Evolutionary conservation across 305 asterid species (phyloP).

Genomic region (Coffea humblotiana): DNA sequence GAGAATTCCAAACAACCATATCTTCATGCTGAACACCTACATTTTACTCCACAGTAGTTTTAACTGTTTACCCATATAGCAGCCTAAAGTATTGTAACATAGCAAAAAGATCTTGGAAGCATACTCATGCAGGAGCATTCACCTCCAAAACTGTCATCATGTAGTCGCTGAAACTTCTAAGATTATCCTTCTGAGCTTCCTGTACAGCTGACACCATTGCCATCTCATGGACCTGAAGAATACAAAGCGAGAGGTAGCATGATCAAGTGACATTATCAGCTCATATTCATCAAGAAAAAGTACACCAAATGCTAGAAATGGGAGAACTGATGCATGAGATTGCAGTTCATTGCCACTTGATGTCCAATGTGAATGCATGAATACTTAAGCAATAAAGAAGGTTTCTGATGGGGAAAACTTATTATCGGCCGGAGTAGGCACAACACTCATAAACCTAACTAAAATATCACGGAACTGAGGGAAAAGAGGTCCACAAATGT

Average conservation of each 20-base stretch:
- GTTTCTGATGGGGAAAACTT: neutral
- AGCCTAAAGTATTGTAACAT: too few relatives aligned
- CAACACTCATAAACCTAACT: neutral
- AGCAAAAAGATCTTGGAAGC: neutral
- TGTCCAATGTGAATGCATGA: neutral
- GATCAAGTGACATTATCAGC: neutral
- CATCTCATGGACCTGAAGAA: constrained; percentile 91
- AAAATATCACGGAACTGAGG: neutral
- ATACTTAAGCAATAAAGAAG: neutral
- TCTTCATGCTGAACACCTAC: neutral
- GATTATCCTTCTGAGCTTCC: constrained; percentile 95
- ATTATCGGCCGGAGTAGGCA: neutral
- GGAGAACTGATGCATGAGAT: neutral
- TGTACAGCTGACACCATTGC: constrained; percentile 95
- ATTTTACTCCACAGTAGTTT: neutral
- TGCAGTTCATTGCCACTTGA: neutral
- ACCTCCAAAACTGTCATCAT: constrained; percentile 98
- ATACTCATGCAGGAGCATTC: constrained; percentile 24
- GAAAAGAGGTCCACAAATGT: neutral
- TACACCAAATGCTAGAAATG: neutral
- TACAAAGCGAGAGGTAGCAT: constrained; percentile 24
- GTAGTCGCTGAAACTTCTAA: constrained; percentile 78
- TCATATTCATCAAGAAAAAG: neutral
- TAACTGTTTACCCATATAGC: neutral
- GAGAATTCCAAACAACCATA: neutral